Evolutionary conservation across 306 rosid species (phyloP).

Genomic region (Prunus mume): DNA sequence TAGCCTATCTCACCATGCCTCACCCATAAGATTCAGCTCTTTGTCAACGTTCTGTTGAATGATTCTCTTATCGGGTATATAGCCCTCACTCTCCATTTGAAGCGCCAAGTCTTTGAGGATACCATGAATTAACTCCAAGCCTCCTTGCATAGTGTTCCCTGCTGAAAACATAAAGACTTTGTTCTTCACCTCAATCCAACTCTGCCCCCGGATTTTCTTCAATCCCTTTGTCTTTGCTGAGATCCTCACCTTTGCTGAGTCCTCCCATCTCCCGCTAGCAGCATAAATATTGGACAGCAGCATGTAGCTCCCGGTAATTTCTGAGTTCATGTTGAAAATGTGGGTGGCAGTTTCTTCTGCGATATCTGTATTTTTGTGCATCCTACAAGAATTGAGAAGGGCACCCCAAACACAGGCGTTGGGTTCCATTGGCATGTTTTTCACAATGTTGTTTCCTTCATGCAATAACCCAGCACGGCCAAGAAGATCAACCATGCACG

Average conservation of each 20-base stretch:
- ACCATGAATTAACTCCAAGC: constrained; percentile 37
- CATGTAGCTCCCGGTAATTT: constrained; percentile 64
- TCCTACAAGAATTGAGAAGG: constrained; percentile 68
- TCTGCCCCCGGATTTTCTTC: constrained; percentile 64
- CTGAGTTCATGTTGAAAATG: constrained; percentile 38
- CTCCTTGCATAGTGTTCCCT: constrained; percentile 43
- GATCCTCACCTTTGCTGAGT: constrained; percentile 70
- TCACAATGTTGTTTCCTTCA: constrained; percentile 63
- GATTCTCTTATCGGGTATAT: constrained; percentile 5
- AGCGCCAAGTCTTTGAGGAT: constrained; percentile 57
- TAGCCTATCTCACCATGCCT: constrained; percentile 23
- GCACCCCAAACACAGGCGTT: constrained; percentile 80
- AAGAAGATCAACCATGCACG: constrained; percentile 82
- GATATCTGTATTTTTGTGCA: constrained; percentile 51
- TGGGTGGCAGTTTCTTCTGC: constrained; percentile 53
- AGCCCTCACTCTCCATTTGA: constrained; percentile 53
- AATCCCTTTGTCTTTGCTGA: constrained; percentile 67
- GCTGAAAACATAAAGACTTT: constrained; percentile 63
- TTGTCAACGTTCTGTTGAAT: constrained; percentile 28
- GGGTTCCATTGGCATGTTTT: constrained; percentile 70
- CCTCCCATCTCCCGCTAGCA: constrained; percentile 76
- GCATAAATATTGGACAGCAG: constrained; percentile 79
- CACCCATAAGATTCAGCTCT: constrained; percentile 14
- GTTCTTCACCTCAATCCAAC: constrained; percentile 80
- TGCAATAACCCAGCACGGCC: constrained; percentile 77